Conservation (phyloP, 228 moss, liverwort and hornwort species). For the Sphagnum magellanicum region DNA sequence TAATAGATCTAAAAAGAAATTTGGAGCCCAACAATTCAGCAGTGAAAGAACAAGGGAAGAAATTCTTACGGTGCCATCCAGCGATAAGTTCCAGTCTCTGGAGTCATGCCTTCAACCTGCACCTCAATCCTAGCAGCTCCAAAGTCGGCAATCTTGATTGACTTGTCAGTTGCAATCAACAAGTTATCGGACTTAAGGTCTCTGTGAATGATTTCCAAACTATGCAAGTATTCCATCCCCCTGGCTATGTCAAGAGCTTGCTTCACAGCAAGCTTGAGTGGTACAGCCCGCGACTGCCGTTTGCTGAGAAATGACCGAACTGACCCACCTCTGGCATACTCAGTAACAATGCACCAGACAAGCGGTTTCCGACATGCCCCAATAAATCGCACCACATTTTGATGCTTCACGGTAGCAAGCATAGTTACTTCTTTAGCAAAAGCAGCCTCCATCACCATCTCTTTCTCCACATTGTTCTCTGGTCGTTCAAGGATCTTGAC, state of each 20-base stretch:
- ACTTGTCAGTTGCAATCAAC: slow-evolving; percentile 93
- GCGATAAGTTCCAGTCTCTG: slow-evolving; percentile 97
- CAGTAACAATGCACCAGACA: slow-evolving; percentile 99
- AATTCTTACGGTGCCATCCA: slow-evolving; percentile 99
- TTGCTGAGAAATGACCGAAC: slow-evolving; percentile 88
- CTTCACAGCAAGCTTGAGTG: slow-evolving; percentile 94
- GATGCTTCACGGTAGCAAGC: slow-evolving; percentile 92
- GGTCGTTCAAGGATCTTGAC: slow-evolving; percentile 98
- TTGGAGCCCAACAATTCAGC: too few species aligned
- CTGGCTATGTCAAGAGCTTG: slow-evolving; percentile 92
- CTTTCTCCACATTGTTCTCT: slow-evolving; percentile 82
- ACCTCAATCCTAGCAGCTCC: slow-evolving; percentile 98
- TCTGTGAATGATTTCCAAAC: slow-evolving; percentile 91
- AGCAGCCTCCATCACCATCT: slow-evolving; percentile 83
- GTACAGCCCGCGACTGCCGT: slow-evolving; percentile 81
- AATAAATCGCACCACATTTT: slow-evolving; percentile 95
- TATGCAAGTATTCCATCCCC: slow-evolving; percentile 97
- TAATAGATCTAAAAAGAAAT: too few species aligned
- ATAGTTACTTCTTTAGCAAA: slow-evolving; percentile 98
- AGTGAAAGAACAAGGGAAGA: too few species aligned
- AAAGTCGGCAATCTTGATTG: slow-evolving; percentile 98
- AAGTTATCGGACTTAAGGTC: slow-evolving; percentile 97
- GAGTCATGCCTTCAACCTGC: slow-evolving; percentile 99
- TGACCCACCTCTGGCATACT: slow-evolving; percentile 93
- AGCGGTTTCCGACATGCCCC: slow-evolving; percentile 96